Conservation (phyloP, 83 land plant genomes). For the Picea abies region DNA sequence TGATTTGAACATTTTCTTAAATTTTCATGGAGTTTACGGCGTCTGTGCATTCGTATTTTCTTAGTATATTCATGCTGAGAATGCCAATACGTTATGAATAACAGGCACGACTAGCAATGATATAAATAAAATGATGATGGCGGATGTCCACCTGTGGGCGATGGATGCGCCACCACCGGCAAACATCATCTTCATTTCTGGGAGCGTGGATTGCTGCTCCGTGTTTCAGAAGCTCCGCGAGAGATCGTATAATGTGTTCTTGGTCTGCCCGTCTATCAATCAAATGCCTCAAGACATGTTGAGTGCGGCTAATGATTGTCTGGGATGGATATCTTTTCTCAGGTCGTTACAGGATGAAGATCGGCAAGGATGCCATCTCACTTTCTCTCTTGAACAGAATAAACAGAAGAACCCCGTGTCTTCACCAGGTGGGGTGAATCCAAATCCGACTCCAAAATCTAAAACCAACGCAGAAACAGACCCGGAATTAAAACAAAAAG, state of each 20-base stretch:
- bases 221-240: not conserved
- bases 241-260: slow-evolving; percentile 9
- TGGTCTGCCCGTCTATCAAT: not conserved
- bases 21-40: too few species aligned
- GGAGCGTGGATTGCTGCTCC: not conserved
- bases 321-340: slow-evolving; percentile 8
- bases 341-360: not conserved
- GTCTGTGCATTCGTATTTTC: too few species aligned
- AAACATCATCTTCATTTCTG: slow-evolving; percentile 4
- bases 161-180: slow-evolving; percentile 5
- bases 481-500: not conserved
- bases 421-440: not conserved
- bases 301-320: not conserved
- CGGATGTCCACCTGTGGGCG: slow-evolving; percentile 2
- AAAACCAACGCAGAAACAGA: not conserved
- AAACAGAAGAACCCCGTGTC: too few species aligned
- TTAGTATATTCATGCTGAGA: too few species aligned
- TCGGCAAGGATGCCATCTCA: too few species aligned
- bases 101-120: not conserved
- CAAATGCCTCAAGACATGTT: slow-evolving; percentile 12
- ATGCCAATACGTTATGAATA: too few species aligned
- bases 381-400: too few species aligned
- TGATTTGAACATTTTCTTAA: too few species aligned
- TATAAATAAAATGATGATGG: slow-evolving; percentile 13
- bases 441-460: not conserved